Conservation (phyloP, 2,329 filamentous ascomycete species). For the Byssoonygena ceratinophila region DNA sequence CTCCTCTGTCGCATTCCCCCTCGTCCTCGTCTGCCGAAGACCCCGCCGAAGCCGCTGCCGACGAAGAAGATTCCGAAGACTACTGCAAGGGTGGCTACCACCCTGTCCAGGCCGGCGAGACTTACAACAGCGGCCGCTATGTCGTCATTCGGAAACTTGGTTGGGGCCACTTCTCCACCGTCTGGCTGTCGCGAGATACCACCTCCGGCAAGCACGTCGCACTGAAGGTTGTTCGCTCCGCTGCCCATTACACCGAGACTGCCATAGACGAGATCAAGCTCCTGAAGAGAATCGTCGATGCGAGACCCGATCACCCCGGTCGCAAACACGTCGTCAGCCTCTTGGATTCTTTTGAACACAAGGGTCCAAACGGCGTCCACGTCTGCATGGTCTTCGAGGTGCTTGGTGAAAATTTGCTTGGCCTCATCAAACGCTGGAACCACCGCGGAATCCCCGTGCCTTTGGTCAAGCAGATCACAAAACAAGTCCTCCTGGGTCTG, state of each 20-base stretch:
- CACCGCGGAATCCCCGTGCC: slow-evolving; percentile 94
- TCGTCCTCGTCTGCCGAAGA: slow-evolving; percentile 74
- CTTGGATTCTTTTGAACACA: slow-evolving; percentile 94
- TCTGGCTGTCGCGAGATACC: slow-evolving; percentile 77
- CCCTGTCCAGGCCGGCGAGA: slow-evolving; percentile 84
- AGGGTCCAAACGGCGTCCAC: slow-evolving; percentile 89
- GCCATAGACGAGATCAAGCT: slow-evolving; percentile 98
- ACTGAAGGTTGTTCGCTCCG: slow-evolving; percentile 92
- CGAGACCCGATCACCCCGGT: slow-evolving; percentile 88
- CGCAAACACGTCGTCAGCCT: slow-evolving; percentile 92
- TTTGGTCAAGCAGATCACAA: slow-evolving; percentile 96
- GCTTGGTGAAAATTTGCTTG: slow-evolving; percentile 83
- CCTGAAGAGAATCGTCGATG: slow-evolving; percentile 89
- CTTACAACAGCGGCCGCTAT: slow-evolving; percentile 96
- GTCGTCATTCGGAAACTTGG: slow-evolving; percentile 91
- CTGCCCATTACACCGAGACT: slow-evolving; percentile 96
- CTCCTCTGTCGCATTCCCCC: slow-evolving; percentile 53
- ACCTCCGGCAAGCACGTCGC: slow-evolving; percentile 86
- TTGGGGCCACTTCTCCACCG: slow-evolving; percentile 98
- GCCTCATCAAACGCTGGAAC: slow-evolving; percentile 97
- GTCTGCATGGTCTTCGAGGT: slow-evolving; percentile 99
- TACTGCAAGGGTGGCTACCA: slow-evolving; percentile 99
- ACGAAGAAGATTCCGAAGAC: slow-evolving; percentile 97
- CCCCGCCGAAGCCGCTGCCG: slow-evolving; percentile 78
- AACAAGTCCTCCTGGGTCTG: slow-evolving; percentile 87